phyloP scores from a whole-genome alignment of 345 rosid genomes.

The Eucalyptus brandiana region DNA sequence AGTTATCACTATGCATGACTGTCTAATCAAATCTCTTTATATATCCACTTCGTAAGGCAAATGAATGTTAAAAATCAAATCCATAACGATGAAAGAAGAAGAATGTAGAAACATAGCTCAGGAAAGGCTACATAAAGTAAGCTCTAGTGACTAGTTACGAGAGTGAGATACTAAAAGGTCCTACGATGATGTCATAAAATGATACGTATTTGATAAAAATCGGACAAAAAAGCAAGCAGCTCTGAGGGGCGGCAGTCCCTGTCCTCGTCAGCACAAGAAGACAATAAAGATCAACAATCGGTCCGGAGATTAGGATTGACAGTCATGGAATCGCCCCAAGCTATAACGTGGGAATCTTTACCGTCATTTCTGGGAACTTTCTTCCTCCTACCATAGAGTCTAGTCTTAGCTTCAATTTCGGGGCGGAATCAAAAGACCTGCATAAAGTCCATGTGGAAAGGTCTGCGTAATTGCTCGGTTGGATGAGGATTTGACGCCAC shows the following conservation, averaged over 20 bases:
- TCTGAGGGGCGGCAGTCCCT: neutral
- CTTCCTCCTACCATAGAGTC: neutral
- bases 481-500: neutral
- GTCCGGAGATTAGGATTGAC: neutral
- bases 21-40: too few relatives aligned
- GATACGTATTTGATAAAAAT: too few relatives aligned
- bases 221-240: neutral
- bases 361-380: neutral
- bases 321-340: neutral
- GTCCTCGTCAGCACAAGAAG: neutral
- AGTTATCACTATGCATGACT: too few relatives aligned
- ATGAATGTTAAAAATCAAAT: too few relatives aligned
- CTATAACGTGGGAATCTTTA: neutral
- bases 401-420: neutral
- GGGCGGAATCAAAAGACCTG: neutral
- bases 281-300: neutral
- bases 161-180: too few relatives aligned
- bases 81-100: too few relatives aligned
- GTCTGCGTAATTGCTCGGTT: neutral
- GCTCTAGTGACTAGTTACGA: too few relatives aligned
- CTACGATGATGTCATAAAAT: too few relatives aligned
- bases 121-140: too few relatives aligned
- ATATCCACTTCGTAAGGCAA: too few relatives aligned
- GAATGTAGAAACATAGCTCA: too few relatives aligned
- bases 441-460: neutral